Conservation (phyloP, 2,329 filamentous ascomycete species). For the Cordyceps fumosorosea region DNA sequence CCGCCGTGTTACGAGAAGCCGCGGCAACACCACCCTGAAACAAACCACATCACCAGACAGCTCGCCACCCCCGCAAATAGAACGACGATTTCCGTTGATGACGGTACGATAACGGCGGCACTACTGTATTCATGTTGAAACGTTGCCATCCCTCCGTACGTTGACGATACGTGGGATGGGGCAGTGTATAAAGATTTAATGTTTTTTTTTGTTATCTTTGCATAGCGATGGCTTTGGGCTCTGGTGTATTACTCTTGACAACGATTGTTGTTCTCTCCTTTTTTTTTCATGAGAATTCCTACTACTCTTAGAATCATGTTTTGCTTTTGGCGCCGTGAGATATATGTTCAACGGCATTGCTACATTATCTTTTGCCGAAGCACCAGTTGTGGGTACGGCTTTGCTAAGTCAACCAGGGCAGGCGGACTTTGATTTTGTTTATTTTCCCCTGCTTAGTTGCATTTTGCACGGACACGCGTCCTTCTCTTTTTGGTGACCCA, state of each 20-base stretch:
- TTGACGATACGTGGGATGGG: slow-evolving; percentile 4
- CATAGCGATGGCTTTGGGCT: slow-evolving; percentile 30
- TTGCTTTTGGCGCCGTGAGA: neutral
- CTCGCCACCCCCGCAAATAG: slow-evolving; percentile 44
- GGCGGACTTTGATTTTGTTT: neutral
- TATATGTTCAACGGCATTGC: slow-evolving; percentile 1
- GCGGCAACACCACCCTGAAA: slow-evolving; percentile 47
- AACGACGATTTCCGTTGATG: slow-evolving; percentile 57
- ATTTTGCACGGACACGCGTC: neutral
- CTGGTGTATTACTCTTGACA: slow-evolving; percentile 16
- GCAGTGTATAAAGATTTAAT: slow-evolving; percentile 14
- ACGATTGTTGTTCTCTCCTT: slow-evolving; percentile 13
- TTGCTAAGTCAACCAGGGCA: neutral
- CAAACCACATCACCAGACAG: slow-evolving; percentile 44
- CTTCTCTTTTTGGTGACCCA: neutral
- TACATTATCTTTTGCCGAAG: neutral
- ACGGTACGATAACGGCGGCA: slow-evolving; percentile 44
- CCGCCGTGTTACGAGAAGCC: slow-evolving; percentile 43
- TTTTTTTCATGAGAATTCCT: neutral
- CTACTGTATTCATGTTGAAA: slow-evolving; percentile 13
- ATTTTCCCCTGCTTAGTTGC: neutral
- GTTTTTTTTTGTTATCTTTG: slow-evolving; percentile 24
- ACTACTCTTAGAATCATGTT: neutral
- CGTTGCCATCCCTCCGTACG: slow-evolving; percentile 13
- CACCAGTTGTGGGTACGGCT: neutral